Evolutionary conservation across 192 early-diverging fungal species (phyloP).

Genomic region (Gryganskiella cystojenkinii): DNA sequence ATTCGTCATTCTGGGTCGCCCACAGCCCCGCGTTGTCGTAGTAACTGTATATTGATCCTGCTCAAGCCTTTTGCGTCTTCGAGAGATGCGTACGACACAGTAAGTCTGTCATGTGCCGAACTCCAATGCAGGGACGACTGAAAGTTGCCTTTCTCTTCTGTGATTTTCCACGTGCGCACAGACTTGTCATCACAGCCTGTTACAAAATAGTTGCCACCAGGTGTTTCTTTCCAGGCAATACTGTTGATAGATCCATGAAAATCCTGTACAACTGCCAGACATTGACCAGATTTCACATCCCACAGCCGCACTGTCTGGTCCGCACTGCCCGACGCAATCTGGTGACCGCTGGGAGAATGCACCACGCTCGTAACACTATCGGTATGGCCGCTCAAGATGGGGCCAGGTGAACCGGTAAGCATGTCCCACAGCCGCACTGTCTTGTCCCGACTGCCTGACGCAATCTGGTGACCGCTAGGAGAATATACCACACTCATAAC

Average conservation of each 20-base stretch:
- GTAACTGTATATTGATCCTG: not conserved
- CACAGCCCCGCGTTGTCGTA: conserved; percentile 5
- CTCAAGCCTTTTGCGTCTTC: not conserved
- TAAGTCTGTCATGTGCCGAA: conserved; percentile 11
- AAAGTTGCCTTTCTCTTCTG: conserved; percentile 3
- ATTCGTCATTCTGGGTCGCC: not conserved
- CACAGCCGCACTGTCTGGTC: conserved; percentile 8
- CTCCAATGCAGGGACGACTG: not conserved
- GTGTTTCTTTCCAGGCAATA: conserved; percentile 9
- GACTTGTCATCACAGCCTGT: not conserved
- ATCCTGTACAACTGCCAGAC: conserved; percentile 7
- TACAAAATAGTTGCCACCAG: conserved; percentile 1
- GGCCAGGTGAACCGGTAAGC: conserved; percentile 4
- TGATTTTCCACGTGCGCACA: conserved; percentile 5
- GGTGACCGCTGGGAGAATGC: conserved; percentile 4
- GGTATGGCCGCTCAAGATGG: conserved; percentile 8
- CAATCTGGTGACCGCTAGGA: conserved; percentile 9
- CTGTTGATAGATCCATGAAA: conserved; percentile 1
- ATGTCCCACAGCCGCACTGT: conserved; percentile 12
- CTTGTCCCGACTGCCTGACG: conserved; percentile 6
- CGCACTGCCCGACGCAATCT: conserved; percentile 3
- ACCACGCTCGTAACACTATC: not conserved
- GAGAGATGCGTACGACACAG: conserved; percentile 2
- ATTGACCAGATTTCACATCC: conserved; percentile 10
- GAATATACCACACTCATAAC: conserved; percentile 1